Evolutionary conservation across 2,329 filamentous ascomycete species (phyloP), one percentile per base, ranked within the genome.

Genomic region (Orbilia ellipsospora): DNA sequence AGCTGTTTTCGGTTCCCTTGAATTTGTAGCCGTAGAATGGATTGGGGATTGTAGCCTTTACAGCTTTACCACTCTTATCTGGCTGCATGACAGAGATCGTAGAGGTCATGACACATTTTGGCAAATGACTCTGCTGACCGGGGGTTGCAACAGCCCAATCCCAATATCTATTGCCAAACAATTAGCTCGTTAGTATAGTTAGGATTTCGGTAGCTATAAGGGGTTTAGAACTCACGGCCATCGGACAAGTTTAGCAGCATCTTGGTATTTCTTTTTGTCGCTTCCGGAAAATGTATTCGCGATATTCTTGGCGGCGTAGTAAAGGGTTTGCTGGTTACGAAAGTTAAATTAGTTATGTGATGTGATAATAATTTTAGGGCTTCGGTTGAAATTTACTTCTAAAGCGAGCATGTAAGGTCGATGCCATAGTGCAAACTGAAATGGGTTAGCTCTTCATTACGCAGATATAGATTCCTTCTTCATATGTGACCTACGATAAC

Each of bases 401-500:
- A 80, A 56, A 20, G 80, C 77, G n/a, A 74, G 42, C 50, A 80
- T 63, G 45, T 81, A 81, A 8, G 80, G 79, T 40, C 80, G 73
- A 61, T 81, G 80, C 80, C 80, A 81, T 51, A 78, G 79, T 6
- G 77, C 70, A 59, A 81, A 81, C 70, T 74, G 18, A 28, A 80
- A 13, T n/a, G n/a, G 16, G 16, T 63, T 51, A 70, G 66, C 13
- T 23, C 20, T 42, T 18, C 20, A 7, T 8, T 52, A 23, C 2
- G 4, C 20, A 23, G 18, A 20, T 23, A 4, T 1, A 52, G 3
- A 52, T 2, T 18, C 8, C 20, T 18, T 8, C 6, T 7, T 4
- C 6, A 20, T 18, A 52, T 23, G 13, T 36, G 13, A 59, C 70
- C 4, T 64, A 74, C 70, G 13, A 64, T 48, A 23, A 69, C 51